Conservation (phyloP, 2,329 filamentous ascomycete genomes). For the Colletotrichum spinosum region DNA sequence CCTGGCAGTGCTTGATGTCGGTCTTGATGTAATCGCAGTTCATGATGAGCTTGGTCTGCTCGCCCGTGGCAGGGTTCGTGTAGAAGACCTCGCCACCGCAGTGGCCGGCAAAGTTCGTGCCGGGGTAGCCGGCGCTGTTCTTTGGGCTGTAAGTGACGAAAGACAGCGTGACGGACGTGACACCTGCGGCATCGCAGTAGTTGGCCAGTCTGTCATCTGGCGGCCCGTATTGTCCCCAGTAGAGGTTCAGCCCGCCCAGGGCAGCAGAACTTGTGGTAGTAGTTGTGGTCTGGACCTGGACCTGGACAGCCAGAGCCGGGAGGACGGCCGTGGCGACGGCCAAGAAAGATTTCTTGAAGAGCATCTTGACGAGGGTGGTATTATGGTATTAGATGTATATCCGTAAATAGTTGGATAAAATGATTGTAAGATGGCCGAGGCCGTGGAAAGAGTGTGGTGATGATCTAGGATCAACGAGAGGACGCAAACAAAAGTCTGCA, state of each 20-base stretch:
- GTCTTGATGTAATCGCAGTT: slow-evolving; percentile 50
- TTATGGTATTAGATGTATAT: slow-evolving; percentile 35
- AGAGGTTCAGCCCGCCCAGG: slow-evolving; percentile 51
- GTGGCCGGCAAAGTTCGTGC: slow-evolving; percentile 54
- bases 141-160: slow-evolving; percentile 54
- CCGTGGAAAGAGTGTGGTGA: slow-evolving; percentile 47
- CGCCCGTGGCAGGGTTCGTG: slow-evolving; percentile 38
- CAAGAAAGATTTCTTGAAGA: slow-evolving; percentile 44
- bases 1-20: slow-evolving; percentile 56
- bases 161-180: slow-evolving; percentile 52
- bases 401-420: slow-evolving; percentile 35
- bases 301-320: slow-evolving; percentile 29
- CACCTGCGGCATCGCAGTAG: slow-evolving; percentile 50
- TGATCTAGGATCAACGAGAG: slow-evolving; percentile 50
- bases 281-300: slow-evolving; percentile 10
- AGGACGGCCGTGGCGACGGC: slow-evolving; percentile 41
- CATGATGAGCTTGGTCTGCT: slow-evolving; percentile 46
- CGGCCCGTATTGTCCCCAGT: slow-evolving; percentile 53
- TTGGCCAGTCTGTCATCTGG: slow-evolving; percentile 44
- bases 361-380: slow-evolving; percentile 25
- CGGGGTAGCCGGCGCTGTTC: slow-evolving; percentile 50
- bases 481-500: slow-evolving; percentile 43
- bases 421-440: slow-evolving; percentile 50
- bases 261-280: neutral
- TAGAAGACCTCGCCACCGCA: slow-evolving; percentile 46